Base-by-base conservation (phyloP, 2,329 filamentous ascomycete genomes). In the Daldinia eschscholtzii region DNA sequence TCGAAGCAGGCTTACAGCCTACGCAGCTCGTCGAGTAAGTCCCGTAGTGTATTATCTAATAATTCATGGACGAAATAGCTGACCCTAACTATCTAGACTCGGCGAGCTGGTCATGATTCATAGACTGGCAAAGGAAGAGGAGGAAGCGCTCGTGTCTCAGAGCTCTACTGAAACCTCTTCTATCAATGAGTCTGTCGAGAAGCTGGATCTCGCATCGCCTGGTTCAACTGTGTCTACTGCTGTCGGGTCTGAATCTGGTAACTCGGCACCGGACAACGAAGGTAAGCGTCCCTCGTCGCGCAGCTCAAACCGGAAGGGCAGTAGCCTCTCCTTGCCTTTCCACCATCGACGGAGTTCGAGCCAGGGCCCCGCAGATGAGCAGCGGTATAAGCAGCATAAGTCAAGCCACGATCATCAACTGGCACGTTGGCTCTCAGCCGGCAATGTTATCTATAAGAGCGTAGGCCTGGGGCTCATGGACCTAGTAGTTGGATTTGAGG, bases 21-120 rank as follows among this genome's bases (percentile, higher is more conserved):
- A 86, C 89, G 52, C 91, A 97, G 73, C 86, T 98, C 3, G 92
- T 97, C 0, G 95, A 98, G 87, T 88, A 77, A 80, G 86, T 82
- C 46, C 28, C n/a, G 9, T 20, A 26, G 28, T 1, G 33, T 13
- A 1, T 1, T 6, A 15, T 4, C 13, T 30, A 3, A 61, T 61
- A 23, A n/a, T 26, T 15, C 6, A 50, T 26, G 0, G 4, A 10
- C 23, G 53, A 53, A 60, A 58, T 57, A 39, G 30, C 41, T n/a
- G n/a, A n/a, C n/a, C n/a, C n/a, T 50, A 39, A 58, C 18, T 20
- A 35, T 5, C 6, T 55, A 88, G 86, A 79, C 82, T 98, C 0
- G 95, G 94, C 3, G 94, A 98, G 77, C 82, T 98, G 3, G 86
- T 89, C 12, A 88, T 90, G 86, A 83, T 90, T 33, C 83, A 85